Conservation (phyloP, 225 moss, liverwort and hornwort species). For the Pseudoscleropodium purum region DNA sequence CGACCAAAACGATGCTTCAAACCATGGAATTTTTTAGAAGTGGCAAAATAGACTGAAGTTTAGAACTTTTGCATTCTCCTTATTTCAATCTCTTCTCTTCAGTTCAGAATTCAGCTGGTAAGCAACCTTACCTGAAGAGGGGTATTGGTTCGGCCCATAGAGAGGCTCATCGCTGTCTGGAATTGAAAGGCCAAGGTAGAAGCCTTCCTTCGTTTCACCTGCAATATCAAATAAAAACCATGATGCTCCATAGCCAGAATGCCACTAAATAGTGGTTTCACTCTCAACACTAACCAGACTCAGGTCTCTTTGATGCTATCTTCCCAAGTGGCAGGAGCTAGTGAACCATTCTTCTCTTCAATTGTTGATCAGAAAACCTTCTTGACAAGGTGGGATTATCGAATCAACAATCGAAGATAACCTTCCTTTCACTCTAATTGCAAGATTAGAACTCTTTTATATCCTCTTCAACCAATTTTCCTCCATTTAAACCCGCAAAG, state of each 20-base stretch:
- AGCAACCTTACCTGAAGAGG: constrained; percentile 31
- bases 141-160: constrained; percentile 52
- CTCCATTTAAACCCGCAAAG: neutral
- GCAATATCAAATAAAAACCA: neutral
- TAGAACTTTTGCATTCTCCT: neutral
- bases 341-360: neutral
- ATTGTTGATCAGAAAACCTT: neutral
- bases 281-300: neutral
- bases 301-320: neutral
- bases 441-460: neutral
- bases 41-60: no score
- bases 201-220: constrained; percentile 66
- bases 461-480: neutral
- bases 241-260: neutral
- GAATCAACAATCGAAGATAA: neutral
- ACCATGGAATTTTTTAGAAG: neutral
- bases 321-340: neutral
- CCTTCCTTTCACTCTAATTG: neutral
- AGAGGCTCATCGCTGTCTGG: constrained; percentile 29
- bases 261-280: neutral
- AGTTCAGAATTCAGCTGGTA: neutral
- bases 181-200: constrained; percentile 30
- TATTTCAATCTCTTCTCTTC: neutral
- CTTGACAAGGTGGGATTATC: neutral
- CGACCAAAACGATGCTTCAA: neutral